Base-by-base conservation (phyloP, 2,329 filamentous ascomycete genomes). In the Monilinia laxa region DNA sequence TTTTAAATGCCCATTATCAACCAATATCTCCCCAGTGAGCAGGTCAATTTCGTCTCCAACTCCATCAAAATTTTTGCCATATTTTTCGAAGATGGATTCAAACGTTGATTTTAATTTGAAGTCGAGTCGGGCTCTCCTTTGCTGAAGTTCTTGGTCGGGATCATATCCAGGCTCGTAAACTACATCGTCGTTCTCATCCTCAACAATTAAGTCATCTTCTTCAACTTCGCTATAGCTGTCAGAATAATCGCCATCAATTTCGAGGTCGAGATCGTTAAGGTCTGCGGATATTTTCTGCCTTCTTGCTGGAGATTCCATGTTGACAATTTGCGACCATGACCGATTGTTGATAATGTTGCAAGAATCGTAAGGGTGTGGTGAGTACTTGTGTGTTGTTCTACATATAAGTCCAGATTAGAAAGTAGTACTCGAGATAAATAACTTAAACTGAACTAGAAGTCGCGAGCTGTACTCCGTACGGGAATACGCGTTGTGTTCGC, bases 31-130 rank as follows among this genome's bases (percentile, higher is more conserved):
- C 64, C 92, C 93, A 0, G 91, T 94, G 60, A 83, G 81, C 66
- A 97, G 81, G 77, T 98, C 92, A 73, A 98, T 93, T 79, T 97
- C 93, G 77, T 98, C 94, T 64, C 90, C 93, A 62, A 94, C 83
- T 5, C 88, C 90, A 2, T 87, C 87, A 74, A 97, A 97, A 76
- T 97, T 90, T 70, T 84, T 88, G 64, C 84, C 88, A 76, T 96
- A 97, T 77, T 96, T 97, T 68, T 90, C 86, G 76, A 97, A 97
- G 65, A 98, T 96, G 66, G 86, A 82, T 75, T 97, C 93, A 76
- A 96, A 95, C 6, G 87, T 87, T n/a, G 87, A 88, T 76, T 95
- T 94, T 52, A 97, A 84, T 67, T 87, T 87, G 70, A 83, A 80
- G 69, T 91, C 88, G 67, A 92, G 90, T 65, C 84, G 83, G 60